A percentile compares a stretch with the other conserved stretches of the same genome.
phyloP scores from a whole-genome alignment of 148 eudicot genomes.

The Arctostaphylos glauca region DNA sequence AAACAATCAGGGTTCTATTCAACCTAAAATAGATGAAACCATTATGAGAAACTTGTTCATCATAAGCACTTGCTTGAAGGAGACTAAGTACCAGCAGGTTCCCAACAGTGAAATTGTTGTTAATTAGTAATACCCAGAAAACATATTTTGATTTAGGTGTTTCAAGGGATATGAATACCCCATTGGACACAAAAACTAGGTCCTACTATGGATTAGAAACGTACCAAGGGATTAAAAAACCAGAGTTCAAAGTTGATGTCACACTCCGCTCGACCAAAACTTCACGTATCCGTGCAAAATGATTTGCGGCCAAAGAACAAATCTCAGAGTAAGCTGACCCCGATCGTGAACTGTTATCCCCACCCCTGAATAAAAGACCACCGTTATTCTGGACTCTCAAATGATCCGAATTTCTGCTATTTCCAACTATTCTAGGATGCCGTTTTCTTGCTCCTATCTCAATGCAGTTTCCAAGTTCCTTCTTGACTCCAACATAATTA shows the following conservation, averaged over 20 bases:
- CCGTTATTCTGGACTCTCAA: conserved; percentile 47
- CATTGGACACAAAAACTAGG: neutral
- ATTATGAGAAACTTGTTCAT: neutral
- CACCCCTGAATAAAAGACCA: conserved; percentile 43
- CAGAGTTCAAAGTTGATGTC: conserved; percentile 80
- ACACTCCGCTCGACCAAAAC: conserved; percentile 88
- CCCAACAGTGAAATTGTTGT: neutral
- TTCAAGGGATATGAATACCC: neutral
- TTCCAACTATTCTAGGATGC: conserved; percentile 57
- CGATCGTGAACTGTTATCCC: conserved; percentile 44
- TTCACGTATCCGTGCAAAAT: conserved; percentile 97
- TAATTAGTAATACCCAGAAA: neutral
- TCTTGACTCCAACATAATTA: conserved; percentile 61
- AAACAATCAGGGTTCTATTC: neutral
- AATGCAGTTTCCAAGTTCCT: conserved; percentile 63
- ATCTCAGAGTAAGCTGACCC: conserved; percentile 85
- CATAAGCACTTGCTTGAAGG: neutral
- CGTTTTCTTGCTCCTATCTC: conserved; percentile 82
- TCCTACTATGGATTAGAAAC: conserved; percentile 11
- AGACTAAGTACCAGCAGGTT: neutral
- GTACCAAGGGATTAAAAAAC: conserved; percentile 93
- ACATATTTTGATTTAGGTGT: neutral
- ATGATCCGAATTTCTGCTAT: conserved; percentile 40
- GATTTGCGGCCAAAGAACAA: conserved; percentile 80
- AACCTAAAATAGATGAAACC: neutral